Evolutionary conservation across 169 alveolate species (phyloP), one percentile per base, ranked within the genome.

Genomic region (Cytauxzoon felis): DNA sequence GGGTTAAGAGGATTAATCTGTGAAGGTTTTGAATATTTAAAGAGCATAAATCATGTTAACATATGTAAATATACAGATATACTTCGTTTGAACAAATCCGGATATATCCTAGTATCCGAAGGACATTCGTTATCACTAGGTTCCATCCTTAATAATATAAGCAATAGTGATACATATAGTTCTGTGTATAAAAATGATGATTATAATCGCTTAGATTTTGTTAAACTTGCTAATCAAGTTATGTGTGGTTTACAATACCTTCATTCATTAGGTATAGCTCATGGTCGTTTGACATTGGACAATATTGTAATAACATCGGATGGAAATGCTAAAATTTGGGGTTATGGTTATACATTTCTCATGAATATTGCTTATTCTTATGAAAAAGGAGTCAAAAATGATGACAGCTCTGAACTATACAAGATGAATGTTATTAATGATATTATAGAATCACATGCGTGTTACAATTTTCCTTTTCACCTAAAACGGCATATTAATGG

Each of bases 21-120:
- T 9, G 83, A 73, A 27, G 83, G 66, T 7, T 73, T 73, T 30
- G 71, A 73, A 34, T 36, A 51, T 21, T 63, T 73, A 19, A 73
- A 53, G 68, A 47, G 71, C 27, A 62, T 73, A 1, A 29, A 53
- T 48, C 83, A 73, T 30, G 58, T 60, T 3, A 73, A 73, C 49
- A 52, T 73, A 29, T 73, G 78, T 57, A 58, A 61, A 29, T 73
- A 73, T 29, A 53, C 69, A 7, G 70, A 71, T 33, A 42, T 71
- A 61, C 57, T 71, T 8, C 41, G 82, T 0, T 21, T 41, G 2
- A 69, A 48, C 45, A 62, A 41, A 1, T 34, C 47, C 16, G 21
- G 26, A 26, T 60, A 71, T 29, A 30, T 60, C 0, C 45, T 71
- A 8, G 53, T 64, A 23, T 73, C 80, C 3, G 84, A 73, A 33